A percentile compares a stretch with the other conserved stretches of the same genome.
These are phyloP conservation scores for Suillus clintonianus DNA, from an alignment of 768 basidiomycete genomes.

Conservation along the genomic window DNA sequence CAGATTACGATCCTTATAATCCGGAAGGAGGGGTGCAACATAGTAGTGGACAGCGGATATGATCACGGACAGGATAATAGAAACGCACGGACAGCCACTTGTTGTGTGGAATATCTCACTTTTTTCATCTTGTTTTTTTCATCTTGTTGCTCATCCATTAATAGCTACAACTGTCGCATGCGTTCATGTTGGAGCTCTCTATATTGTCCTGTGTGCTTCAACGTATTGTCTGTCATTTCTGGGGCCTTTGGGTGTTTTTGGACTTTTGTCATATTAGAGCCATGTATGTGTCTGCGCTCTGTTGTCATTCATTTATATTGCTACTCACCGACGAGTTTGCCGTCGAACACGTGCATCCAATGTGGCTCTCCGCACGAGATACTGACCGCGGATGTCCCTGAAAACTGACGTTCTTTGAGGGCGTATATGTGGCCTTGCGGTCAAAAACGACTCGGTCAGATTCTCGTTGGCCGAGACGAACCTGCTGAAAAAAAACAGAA, in stretches of 20 bases:
- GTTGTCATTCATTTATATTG: neutral
- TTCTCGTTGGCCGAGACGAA: neutral
- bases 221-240: neutral
- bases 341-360: no score
- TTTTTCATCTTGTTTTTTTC: neutral
- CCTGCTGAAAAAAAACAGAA: neutral
- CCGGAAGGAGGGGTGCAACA: neutral
- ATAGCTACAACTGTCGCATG: neutral
- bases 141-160: conserved; percentile 1
- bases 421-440: no score
- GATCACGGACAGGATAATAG: neutral
- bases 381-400: neutral
- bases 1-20: conserved; percentile 13
- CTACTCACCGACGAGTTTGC: neutral
- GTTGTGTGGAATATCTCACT: neutral
- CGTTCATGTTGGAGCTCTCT: neutral
- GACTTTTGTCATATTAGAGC: neutral
- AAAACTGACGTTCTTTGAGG: neutral
- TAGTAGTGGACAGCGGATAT: conserved; percentile 1
- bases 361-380: no score
- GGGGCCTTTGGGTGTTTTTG: neutral
- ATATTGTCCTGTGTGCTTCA: neutral
- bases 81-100: neutral
- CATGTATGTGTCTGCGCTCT: neutral
- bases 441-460: neutral